Base-by-base conservation (phyloP, 805 yeast species). In the Metschnikowia baotianmanensis region DNA sequence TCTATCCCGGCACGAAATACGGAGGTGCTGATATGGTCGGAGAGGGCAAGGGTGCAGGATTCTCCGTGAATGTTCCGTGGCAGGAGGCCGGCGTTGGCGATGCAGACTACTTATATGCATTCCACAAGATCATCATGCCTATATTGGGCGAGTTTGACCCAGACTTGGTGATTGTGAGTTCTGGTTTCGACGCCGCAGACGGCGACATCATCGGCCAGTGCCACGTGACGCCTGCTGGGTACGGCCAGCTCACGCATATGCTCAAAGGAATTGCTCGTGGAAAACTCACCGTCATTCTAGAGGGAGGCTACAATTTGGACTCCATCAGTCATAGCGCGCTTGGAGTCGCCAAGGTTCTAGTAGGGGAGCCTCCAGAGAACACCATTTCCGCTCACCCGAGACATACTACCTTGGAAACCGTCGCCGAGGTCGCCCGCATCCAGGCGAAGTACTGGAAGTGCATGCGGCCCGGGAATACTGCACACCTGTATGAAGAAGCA, bases 131-230 rank as follows among this genome's bases (percentile, higher is more conserved):
- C 13, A 77, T 93, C 10, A 77, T 93, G 78, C 99, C 99, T 0
- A 79, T 89, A 36, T 83, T 93, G 40, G 65, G 80, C 42, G 99
- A 93, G 60, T 93, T 83, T 55, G 82, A 82, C 56, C 97, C 99
- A 0, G 99, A 93, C 65, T 72, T 93, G 48, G 91, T 90, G 4
- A 87, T 93, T 25, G 82, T 93, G 23, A 86, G 96, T 15, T 82
- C 98, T 0, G 99, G 99, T 0, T 93, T 93, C 55, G 99, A 93
- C 66, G 99, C 99, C 16, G 99, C 99, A 1, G 96, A 87, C 55
- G 98, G 98, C 45, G 99, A 93, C 63, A 83, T 88, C 43, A 86
- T 93, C 48, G 99, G 99, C 9, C 96, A 91, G 34, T 93, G 97
- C 61, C 95, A 87, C 59, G 95, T 93, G 2, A 76, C 96, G 0